Percentiles rank a stretch among this genome's conserved stretches.
Evolutionary conservation across 306 rosid species (phyloP).

Genomic region (Glycine latifolia): DNA sequence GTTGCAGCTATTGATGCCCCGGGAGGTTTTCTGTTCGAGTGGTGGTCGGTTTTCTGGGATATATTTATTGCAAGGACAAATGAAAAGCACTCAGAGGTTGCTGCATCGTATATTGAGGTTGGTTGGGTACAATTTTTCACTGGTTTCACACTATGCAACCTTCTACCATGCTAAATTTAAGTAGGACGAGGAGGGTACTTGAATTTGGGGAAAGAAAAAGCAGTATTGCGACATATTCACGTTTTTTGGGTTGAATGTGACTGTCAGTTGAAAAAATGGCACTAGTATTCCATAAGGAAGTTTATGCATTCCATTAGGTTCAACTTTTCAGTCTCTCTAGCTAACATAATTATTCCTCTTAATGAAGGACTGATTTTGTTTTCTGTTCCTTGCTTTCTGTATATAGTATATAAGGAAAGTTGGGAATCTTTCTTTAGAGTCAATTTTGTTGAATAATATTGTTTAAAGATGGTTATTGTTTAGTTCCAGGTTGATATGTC

Average conservation of each 20-base stretch:
- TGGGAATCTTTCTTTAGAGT: slow-evolving; percentile 8
- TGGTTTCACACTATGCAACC: background rate
- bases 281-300: background rate
- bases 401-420: background rate
- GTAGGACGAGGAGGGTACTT: no score
- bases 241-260: background rate
- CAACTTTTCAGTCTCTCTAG: slow-evolving; percentile 11
- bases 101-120: slow-evolving; percentile 99
- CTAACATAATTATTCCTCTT: background rate
- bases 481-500: slow-evolving; percentile 13
- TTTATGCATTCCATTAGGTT: slow-evolving; percentile 3
- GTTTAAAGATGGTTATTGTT: background rate
- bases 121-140: slow-evolving; percentile 38
- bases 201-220: slow-evolving; percentile 7
- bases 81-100: slow-evolving; percentile 99
- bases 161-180: no score
- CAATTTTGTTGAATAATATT: background rate
- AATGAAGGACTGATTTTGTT: slow-evolving; percentile 14
- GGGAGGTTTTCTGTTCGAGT: slow-evolving; percentile 95
- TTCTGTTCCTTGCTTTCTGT: slow-evolving; percentile 12
- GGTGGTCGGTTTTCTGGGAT: slow-evolving; percentile 99
- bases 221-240: background rate
- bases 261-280: slow-evolving; percentile 4
- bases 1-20: slow-evolving; percentile 98
- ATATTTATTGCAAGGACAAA: slow-evolving; percentile 98